Evolutionary conservation across 129 eudicot species (phyloP), one percentile per base, ranked within the genome.

Genomic region (Saposhnikovia divaricata): DNA sequence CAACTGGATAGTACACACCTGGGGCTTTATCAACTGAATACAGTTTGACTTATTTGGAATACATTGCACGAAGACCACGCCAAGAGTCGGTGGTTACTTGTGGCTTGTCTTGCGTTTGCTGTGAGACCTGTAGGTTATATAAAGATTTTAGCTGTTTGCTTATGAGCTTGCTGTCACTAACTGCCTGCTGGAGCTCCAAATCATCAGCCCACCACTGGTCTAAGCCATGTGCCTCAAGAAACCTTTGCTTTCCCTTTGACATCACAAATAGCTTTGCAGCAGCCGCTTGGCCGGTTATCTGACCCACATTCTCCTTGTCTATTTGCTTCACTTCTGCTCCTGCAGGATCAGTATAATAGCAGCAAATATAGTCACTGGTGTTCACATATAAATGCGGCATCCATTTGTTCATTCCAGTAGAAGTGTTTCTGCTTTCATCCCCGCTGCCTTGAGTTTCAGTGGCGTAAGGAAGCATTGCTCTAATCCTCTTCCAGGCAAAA

Each of bases 141-240:
- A 94, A 81, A 5, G 98, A 94, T 84, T 92, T 88, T 59, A 94
- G 87, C 76, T 94, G 97, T 85, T 89, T 86, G 48, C 90, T 92
- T 47, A 93, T 89, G 65, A 92, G 89, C 91, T 92, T 91, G 75
- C 97, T 94, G 82, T 84, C 90, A n/a, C 84, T 85, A 12, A 95
- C 68, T 27, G 93, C 97, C 88, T 88, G 82, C 77, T 87, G 94
- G 40, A 95, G 86, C 45, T 95, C 98, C 87, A 95, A 83, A 79
- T 95, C 97, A 84, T 95, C 97, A 38, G 96, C 85, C 98, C 98
- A 95, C 98, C 98, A 95, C 80, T 95, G 98, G 83, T 95, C 97
- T 82, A 95, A 81, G 39, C 96, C 91, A 81, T 95, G 98, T 27
- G 98, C 98, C 81, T 95, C 98, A 2, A 95, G 81, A 76, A 95